These are phyloP conservation scores for Voacanga thouarsii DNA, from an alignment of 257 asterid genomes.

Conservation along the genomic window DNA sequence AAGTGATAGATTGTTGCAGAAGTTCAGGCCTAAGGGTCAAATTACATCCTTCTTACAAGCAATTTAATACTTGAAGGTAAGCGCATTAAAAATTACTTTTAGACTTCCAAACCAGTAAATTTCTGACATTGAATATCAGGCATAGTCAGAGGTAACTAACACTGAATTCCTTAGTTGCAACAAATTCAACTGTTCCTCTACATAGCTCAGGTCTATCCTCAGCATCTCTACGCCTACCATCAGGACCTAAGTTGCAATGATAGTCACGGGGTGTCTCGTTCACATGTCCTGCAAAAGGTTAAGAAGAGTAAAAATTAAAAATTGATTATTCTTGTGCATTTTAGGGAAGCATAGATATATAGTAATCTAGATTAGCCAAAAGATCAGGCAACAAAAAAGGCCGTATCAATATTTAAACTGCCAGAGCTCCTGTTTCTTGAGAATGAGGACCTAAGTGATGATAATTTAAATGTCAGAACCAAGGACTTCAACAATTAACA, in stretches of 20 bases:
- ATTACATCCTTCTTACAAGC: background rate
- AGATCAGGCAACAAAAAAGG: background rate
- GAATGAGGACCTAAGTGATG: background rate
- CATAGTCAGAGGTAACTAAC: constrained; percentile 43
- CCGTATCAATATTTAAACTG: background rate
- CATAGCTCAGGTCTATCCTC: constrained; percentile 97
- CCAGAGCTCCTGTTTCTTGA: background rate
- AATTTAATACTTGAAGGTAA: background rate
- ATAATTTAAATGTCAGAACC: background rate
- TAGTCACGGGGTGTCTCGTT: constrained; percentile 98
- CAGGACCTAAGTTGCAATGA: constrained; percentile 99
- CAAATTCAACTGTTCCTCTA: constrained; percentile 98
- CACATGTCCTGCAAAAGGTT: constrained; percentile 64
- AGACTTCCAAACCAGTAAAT: constrained; percentile 5
- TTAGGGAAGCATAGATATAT: background rate
- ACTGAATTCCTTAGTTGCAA: constrained; percentile 89
- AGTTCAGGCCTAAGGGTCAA: background rate
- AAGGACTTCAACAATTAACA: background rate
- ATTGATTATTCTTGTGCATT: background rate
- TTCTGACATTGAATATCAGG: background rate
- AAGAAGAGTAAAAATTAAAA: background rate
- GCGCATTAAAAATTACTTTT: background rate
- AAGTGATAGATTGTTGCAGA: background rate
- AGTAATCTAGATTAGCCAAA: background rate
- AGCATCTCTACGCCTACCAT: constrained; percentile 98